These are phyloP conservation scores for Fraxinus baroniana DNA, from an alignment of 305 asterid species.

Conservation along the genomic window DNA sequence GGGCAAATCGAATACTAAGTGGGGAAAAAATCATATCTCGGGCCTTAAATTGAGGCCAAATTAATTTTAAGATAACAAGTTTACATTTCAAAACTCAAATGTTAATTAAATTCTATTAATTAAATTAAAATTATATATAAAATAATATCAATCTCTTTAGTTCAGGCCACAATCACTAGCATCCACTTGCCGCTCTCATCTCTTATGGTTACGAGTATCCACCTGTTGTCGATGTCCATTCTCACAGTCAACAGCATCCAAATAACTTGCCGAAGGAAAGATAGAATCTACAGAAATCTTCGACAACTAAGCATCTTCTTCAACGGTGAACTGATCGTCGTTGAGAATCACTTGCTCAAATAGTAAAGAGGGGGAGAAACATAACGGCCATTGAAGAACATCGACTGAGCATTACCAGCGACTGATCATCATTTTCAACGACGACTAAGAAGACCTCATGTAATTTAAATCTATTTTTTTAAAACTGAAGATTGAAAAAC, in stretches of 20 bases:
- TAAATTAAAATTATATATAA: too few relatives aligned
- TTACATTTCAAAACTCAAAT: neutral
- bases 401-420: neutral
- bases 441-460: neutral
- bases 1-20: neutral
- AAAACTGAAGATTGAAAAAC: neutral
- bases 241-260: neutral
- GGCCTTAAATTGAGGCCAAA: neutral
- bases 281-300: too few relatives aligned
- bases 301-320: neutral
- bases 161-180: too few relatives aligned
- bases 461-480: neutral
- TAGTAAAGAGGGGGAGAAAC: neutral
- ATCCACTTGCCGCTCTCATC: too few relatives aligned
- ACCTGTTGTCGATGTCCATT: too few relatives aligned
- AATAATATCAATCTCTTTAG: too few relatives aligned
- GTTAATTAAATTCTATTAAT: neutral
- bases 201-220: too few relatives aligned
- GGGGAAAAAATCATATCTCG: too few relatives aligned
- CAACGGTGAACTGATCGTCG: neutral
- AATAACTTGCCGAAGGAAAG: too few relatives aligned
- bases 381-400: neutral
- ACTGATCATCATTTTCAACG: neutral
- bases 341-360: neutral
- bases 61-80: neutral